Evolutionary conservation across 2,329 filamentous ascomycete genomes (phyloP), one percentile per base, ranked within the genome.

Genomic region (Pseudocercospora eumusae): DNA sequence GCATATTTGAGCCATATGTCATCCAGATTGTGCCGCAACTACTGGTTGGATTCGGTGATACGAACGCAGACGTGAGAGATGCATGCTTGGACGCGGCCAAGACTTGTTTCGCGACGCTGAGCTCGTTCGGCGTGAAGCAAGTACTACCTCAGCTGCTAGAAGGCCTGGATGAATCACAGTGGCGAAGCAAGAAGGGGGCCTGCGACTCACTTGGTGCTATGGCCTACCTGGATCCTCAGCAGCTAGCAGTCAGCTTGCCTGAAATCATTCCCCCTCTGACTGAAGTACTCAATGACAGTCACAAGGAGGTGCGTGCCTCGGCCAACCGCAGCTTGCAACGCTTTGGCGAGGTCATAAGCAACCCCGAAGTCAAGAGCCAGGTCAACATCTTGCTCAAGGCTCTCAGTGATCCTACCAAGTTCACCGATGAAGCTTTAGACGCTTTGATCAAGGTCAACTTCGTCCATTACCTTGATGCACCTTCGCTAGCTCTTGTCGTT

Each of bases 171-270:
- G 95, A 99, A 67, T 87, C 91, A 57, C 93, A 98, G 76, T 99
- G 95, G 95, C 89, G 95, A 72, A 98, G 92, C 79, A 98, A 99
- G 79, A 96, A 96, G 80, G 95, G 96, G 69, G 95, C 95, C 58
- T 99, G 95, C 74, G 95, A 99, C 74, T 88, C 96, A 25, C 84
- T 99, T 13, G 95, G 95, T 75, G 95, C 95, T 65, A 99, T 99
- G 95, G 96, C 95, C 4, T 99, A 99, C 75, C 85, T 99, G 31
- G 95, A 98, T 75, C 93, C 96, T 7, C 90, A 97, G 68, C 95
- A 99, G 75, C 84, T 99, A 18, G 92, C 95, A 0, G 84, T 89
- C 69, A 98, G 93, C 75, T 80, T 99, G 71, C 95, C 95, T 1
- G 93, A 96, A 60, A 99, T 99, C 69, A 99, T 99, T 68, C 95